Percentiles rank a stretch among this genome's conserved stretches.
phyloP scores from a whole-genome alignment of 345 rosid genomes.

The Acer campestre region DNA sequence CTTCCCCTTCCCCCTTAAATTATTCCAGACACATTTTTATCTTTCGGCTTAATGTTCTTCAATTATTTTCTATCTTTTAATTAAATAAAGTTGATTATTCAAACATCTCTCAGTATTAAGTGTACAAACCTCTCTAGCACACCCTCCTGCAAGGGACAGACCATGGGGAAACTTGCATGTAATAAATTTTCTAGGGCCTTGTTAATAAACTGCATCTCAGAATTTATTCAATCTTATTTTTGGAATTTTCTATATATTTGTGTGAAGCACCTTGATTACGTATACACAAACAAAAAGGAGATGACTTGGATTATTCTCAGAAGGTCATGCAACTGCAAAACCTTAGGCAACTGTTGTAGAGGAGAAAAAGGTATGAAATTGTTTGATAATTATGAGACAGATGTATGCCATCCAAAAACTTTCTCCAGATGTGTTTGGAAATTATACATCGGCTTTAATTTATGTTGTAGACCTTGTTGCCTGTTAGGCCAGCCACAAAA shows the following conservation, averaged over 20 bases:
- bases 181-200: not conserved
- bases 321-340: conserved; percentile 68
- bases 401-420: not conserved
- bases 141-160: conserved; percentile 3
- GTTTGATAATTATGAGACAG: conserved; percentile 9
- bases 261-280: conserved; percentile 1
- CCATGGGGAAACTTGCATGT: not conserved
- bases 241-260: not conserved
- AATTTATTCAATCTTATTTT: conserved; percentile 8
- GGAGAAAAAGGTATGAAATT: conserved; percentile 63
- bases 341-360: conserved; percentile 59
- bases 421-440: not conserved
- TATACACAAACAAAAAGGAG: conserved; percentile 78
- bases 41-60: not conserved
- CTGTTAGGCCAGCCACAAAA: conserved; percentile 90
- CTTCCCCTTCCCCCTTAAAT: not conserved
- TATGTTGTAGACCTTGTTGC: conserved; percentile 63
- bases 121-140: not conserved
- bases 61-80: not conserved
- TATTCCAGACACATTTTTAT: not conserved
- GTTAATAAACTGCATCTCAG: not conserved
- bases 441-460: conserved; percentile 22
- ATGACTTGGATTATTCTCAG: conserved; percentile 80
- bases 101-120: not conserved
- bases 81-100: not conserved